These are phyloP conservation scores for Mycosphaerella arachidis DNA, from an alignment of 2,329 filamentous ascomycete genomes.

Conservation along the genomic window DNA sequence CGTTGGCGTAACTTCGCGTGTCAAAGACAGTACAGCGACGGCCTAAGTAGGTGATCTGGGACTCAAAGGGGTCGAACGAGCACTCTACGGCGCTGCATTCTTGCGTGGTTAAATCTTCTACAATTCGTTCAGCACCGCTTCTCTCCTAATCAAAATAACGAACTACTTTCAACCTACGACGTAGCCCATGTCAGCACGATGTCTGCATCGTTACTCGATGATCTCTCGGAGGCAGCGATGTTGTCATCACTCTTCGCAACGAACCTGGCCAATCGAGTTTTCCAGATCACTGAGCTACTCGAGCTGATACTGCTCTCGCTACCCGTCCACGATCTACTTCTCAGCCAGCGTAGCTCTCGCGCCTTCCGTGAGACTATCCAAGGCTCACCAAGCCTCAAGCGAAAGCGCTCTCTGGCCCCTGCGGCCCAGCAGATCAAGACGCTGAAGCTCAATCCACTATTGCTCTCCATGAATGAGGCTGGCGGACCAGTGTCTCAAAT, in stretches of 20 bases:
- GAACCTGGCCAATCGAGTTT: background rate
- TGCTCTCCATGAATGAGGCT: background rate
- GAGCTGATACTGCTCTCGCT: slow-evolving; percentile 3
- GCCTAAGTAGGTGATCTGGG: too few species aligned
- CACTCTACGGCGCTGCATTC: too few species aligned
- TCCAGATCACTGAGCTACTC: slow-evolving; percentile 3
- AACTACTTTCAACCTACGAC: background rate
- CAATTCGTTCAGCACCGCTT: too few species aligned
- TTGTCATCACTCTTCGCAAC: background rate
- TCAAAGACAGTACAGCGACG: too few species aligned
- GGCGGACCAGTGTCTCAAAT: background rate
- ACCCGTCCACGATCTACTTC: background rate
- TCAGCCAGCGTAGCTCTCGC: background rate
- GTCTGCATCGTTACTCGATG: background rate
- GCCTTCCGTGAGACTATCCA: background rate
- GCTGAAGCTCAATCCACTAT: background rate
- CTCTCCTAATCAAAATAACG: too few species aligned
- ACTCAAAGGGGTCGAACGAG: too few species aligned
- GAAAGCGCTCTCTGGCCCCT: background rate
- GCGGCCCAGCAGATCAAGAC: background rate
- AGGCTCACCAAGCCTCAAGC: background rate
- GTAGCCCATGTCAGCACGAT: background rate
- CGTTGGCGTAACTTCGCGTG: too few species aligned
- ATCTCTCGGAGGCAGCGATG: background rate
- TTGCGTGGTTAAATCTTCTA: too few species aligned